Base-by-base conservation (phyloP, 345 rosid species). In the Noccaea bulbosa region DNA sequence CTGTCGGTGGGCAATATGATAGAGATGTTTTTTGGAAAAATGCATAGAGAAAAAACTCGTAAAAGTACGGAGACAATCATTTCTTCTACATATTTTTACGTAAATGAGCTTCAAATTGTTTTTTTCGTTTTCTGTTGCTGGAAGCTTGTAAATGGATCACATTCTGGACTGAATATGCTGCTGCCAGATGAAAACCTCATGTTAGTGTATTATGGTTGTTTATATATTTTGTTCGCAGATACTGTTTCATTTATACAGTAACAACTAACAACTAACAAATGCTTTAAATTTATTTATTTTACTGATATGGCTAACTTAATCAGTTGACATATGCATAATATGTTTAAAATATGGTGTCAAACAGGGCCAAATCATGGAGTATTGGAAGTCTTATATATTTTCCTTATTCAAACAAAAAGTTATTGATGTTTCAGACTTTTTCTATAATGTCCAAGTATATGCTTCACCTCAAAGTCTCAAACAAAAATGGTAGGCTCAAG, bases 401-500 rank as follows among this genome's bases (percentile, higher is more conserved):
- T 7, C 8, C 7, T 14, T 5, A 30, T 30, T 14, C 0, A 44
- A 5, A 41, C 14, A 5, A 24, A 27, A 32, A 15, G 11, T 6
- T 33, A 55, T 11, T 44, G 15, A 8, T 45, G 35, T 22, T 45
- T 50, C 15, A n/a, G 38, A 51, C 45, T 33, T 30, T 8, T 32
- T n/a, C 14, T 48, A 7, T 40, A 7, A 0, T 51, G 46, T 14
- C 62, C 62, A 52, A 33, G 62, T 33, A 50, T 43, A 20, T 22
- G 40, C 24, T 34, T 33, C 47, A 37, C 53, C n/a, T 32, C 27
- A 62, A 41, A 35, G 40, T 14, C 44, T 45, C 14, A 40, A 41
- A 41, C 62, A 61, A 12, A 35, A 62, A 15, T 20, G 52, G 54
- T 62, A 52, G 54, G 47, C 38, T 45, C 75, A 51, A 41, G 47